Conservation (phyloP, 345 rosid genomes). For the Linum lewisii region DNA sequence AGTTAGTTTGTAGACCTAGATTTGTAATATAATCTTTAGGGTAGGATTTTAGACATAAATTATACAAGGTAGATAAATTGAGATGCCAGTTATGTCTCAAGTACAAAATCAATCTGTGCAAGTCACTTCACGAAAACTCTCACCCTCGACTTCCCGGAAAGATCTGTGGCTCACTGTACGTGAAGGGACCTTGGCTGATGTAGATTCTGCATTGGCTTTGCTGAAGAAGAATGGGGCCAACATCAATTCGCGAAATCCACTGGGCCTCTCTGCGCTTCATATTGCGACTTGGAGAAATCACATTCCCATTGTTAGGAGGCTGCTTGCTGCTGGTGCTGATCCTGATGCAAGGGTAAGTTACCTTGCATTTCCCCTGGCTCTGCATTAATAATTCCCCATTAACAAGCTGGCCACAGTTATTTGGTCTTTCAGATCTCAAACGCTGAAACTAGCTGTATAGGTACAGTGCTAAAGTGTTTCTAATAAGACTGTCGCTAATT, state of each 20-base stretch:
- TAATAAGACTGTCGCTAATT: neutral
- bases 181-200: conserved; percentile 78
- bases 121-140: conserved; percentile 37
- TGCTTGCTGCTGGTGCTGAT: conserved; percentile 88
- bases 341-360: conserved; percentile 92
- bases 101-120: conserved; percentile 46
- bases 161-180: conserved; percentile 72
- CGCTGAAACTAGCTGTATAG: neutral
- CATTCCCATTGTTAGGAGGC: conserved; percentile 78
- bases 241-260: conserved; percentile 55
- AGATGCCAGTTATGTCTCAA: conserved; percentile 47
- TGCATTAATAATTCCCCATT: neutral
- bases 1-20: neutral
- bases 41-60: neutral
- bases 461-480: neutral
- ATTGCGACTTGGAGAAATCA: conserved; percentile 92
- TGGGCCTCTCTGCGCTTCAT: conserved; percentile 86
- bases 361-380: conserved; percentile 10
- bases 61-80: conserved; percentile 26
- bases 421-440: neutral
- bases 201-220: conserved; percentile 51
- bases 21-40: neutral
- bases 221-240: conserved; percentile 82
- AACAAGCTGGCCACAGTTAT: neutral
- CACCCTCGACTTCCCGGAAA: conserved; percentile 33